Percentiles rank a stretch among this genome's conserved stretches.
Conservation (phyloP, 176 grass and related monocot genomes). For the Poa pratensis region DNA sequence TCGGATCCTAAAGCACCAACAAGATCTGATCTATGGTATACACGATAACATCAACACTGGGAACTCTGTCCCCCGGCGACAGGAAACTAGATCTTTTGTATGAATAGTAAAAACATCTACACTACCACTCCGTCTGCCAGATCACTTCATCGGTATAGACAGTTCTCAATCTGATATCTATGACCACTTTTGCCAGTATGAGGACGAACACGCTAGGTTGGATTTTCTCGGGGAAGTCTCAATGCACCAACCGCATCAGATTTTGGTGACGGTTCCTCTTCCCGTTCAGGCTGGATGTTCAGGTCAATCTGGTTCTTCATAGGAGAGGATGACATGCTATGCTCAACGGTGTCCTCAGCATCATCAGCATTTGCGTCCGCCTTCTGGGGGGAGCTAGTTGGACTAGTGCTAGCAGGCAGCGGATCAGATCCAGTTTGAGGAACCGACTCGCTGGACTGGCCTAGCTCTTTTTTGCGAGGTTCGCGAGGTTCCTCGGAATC, state of each 20-base stretch:
- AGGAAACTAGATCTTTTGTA: slow-evolving; percentile 44
- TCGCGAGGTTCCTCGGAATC: slow-evolving; percentile 44
- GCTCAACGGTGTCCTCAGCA: slow-evolving; percentile 51
- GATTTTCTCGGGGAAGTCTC: slow-evolving; percentile 35
- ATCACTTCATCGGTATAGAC: slow-evolving; percentile 50
- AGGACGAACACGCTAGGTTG: slow-evolving; percentile 26
- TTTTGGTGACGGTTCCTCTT: slow-evolving; percentile 91
- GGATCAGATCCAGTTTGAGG: slow-evolving; percentile 21
- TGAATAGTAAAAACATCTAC: slow-evolving; percentile 48
- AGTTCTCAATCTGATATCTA: slow-evolving; percentile 38
- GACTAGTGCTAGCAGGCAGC: neutral
- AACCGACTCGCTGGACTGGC: slow-evolving; percentile 42
- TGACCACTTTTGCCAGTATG: slow-evolving; percentile 35
- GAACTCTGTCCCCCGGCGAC: slow-evolving; percentile 9
- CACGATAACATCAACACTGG: slow-evolving; percentile 36
- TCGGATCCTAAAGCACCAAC: slow-evolving; percentile 30
- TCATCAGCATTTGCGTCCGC: slow-evolving; percentile 35
- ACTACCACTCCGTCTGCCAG: slow-evolving; percentile 37
- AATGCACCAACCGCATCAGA: slow-evolving; percentile 44
- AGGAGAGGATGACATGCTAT: slow-evolving; percentile 73
- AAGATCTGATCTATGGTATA: slow-evolving; percentile 53
- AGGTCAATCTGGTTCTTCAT: slow-evolving; percentile 98
- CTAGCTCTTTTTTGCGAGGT: slow-evolving; percentile 48
- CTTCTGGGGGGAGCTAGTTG: slow-evolving; percentile 43
- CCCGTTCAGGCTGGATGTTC: slow-evolving; percentile 95